These are phyloP conservation scores for Pythium sukuiense DNA, from an alignment of 352 stramenopile genomes.

Conservation along the genomic window DNA sequence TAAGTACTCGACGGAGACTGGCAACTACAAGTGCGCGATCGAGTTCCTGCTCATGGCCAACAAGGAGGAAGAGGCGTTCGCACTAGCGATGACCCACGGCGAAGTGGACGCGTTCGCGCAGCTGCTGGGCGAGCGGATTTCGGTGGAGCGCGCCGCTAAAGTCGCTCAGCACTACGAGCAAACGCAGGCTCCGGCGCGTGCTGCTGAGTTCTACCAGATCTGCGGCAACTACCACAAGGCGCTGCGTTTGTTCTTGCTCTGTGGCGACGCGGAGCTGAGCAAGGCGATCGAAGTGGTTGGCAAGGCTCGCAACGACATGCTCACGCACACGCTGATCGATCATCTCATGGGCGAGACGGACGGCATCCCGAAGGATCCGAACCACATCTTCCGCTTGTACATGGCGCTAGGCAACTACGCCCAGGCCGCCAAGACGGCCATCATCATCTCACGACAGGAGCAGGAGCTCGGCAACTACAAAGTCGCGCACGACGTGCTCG, in stretches of 20 bases:
- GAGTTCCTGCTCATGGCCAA: constrained; percentile 95
- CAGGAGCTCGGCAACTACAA: constrained; percentile 94
- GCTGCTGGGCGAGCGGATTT: constrained; percentile 84
- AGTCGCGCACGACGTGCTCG: constrained; percentile 88
- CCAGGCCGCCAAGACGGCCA: constrained; percentile 91
- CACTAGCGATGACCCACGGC: constrained; percentile 83
- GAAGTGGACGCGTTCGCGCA: constrained; percentile 88
- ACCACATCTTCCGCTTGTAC: constrained; percentile 95
- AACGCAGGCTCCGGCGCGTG: constrained; percentile 62
- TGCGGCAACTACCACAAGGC: constrained; percentile 91
- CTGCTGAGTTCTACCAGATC: constrained; percentile 89
- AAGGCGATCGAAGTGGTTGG: constrained; percentile 93
- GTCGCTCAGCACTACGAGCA: constrained; percentile 92
- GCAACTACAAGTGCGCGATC: constrained; percentile 87
- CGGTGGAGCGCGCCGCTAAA: constrained; percentile 79
- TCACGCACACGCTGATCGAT: constrained; percentile 95
- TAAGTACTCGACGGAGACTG: constrained; percentile 85
- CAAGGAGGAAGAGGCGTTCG: constrained; percentile 90
- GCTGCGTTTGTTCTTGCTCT: constrained; percentile 88
- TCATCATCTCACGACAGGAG: constrained; percentile 94
- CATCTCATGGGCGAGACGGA: constrained; percentile 95
- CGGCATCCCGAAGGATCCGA: constrained; percentile 92
- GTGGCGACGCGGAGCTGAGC: constrained; percentile 84
- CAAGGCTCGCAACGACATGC: constrained; percentile 91
- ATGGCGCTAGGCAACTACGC: constrained; percentile 93